phyloP scores from a whole-genome alignment of 345 rosid species.

The Clarkia xantiana region DNA sequence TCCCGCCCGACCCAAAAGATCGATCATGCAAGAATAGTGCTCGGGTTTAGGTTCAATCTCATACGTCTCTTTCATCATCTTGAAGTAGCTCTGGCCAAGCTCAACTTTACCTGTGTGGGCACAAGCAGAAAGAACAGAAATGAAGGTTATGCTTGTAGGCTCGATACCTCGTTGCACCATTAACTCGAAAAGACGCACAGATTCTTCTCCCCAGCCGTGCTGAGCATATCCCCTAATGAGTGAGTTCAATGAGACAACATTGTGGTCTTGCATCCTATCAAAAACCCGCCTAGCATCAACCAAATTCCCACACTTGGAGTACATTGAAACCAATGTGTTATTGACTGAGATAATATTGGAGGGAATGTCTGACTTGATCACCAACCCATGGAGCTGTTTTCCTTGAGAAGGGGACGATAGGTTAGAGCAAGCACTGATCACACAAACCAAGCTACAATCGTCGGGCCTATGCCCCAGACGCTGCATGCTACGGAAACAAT shows the following conservation, averaged over 20 bases:
- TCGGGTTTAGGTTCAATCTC: conserved; percentile 69
- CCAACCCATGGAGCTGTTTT: conserved; percentile 65
- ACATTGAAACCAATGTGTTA: conserved; percentile 61
- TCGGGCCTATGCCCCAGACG: conserved; percentile 53
- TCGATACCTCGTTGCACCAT: conserved; percentile 44
- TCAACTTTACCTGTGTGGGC: conserved; percentile 63
- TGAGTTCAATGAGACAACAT: conserved; percentile 54
- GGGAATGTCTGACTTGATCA: conserved; percentile 51
- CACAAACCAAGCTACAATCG: conserved; percentile 82
- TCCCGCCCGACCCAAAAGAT: conserved; percentile 74
- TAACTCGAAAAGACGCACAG: conserved; percentile 38
- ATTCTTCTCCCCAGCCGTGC: conserved; percentile 49
- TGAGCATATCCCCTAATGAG: conserved; percentile 77
- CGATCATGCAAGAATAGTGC: conserved; percentile 87
- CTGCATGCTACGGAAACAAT: conserved; percentile 47
- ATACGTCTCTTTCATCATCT: conserved; percentile 51
- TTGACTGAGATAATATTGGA: conserved; percentile 52
- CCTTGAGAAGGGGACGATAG: conserved; percentile 70
- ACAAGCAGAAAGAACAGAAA: conserved; percentile 80
- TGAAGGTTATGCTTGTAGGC: conserved; percentile 66
- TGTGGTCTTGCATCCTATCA: conserved; percentile 58
- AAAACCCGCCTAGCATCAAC: conserved; percentile 47
- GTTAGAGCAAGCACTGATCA: conserved; percentile 57
- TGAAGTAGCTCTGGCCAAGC: conserved; percentile 49
- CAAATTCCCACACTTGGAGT: conserved; percentile 64